Evolutionary conservation across 352 stramenopile species (phyloP).

Genomic region (Phytophthora quininea): DNA sequence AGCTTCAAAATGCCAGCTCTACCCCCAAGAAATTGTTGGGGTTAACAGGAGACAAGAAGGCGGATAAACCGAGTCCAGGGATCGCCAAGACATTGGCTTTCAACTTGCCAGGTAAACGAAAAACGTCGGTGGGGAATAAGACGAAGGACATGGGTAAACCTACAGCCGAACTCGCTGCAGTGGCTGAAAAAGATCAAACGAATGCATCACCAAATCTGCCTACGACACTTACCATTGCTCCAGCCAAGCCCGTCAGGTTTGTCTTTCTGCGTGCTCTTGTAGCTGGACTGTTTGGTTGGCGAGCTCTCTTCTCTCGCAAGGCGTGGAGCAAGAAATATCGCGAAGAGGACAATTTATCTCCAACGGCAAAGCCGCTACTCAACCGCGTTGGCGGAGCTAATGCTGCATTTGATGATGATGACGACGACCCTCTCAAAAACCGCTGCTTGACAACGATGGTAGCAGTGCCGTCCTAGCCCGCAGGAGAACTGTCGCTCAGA

Average conservation of each 20-base stretch:
- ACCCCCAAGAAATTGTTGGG: constrained; percentile 55
- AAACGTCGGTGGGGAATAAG: constrained; percentile 1
- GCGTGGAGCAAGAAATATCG: constrained; percentile 67
- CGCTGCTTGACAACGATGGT: constrained; percentile 23
- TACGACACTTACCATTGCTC: constrained; percentile 19
- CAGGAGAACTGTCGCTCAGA: constrained; percentile 19
- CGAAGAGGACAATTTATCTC: constrained; percentile 39
- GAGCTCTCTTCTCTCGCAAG: constrained; percentile 50
- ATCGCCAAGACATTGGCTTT: constrained; percentile 24
- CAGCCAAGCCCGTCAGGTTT: constrained; percentile 31
- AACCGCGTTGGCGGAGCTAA: constrained; percentile 25
- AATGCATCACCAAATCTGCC: neutral
- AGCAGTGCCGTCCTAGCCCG: constrained; percentile 26
- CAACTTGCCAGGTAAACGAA: constrained; percentile 20
- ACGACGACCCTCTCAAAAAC: constrained; percentile 15
- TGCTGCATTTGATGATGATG: constrained; percentile 9
- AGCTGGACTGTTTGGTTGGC: constrained; percentile 27
- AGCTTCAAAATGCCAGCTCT: constrained; percentile 85
- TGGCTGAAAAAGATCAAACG: constrained; percentile 11
- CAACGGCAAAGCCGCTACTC: constrained; percentile 23
- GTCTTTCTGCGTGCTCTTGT: constrained; percentile 47
- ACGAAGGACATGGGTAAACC: constrained; percentile 11
- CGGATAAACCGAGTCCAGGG: neutral
- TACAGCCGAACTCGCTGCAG: constrained; percentile 2
- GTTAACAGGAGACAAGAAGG: constrained; percentile 15